Base-by-base conservation (phyloP, 23 red algal species). In the Cyanidiococcus yangmingshanensis region DNA sequence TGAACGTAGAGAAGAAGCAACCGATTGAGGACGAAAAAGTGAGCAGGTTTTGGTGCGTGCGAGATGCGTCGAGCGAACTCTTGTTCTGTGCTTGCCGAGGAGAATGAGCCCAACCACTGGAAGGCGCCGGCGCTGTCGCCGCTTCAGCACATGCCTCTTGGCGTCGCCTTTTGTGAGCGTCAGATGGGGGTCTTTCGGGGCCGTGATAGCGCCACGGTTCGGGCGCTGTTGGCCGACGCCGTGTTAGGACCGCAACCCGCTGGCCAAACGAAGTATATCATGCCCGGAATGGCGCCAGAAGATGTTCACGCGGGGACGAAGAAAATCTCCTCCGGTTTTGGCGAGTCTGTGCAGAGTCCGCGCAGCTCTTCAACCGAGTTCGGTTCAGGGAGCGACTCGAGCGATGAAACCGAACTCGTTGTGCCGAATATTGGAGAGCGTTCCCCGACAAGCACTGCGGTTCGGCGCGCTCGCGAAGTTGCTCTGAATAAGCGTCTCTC, bases 51-150 rank as follows among this genome's bases (percentile, higher is more conserved):
- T 71, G 27, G 7, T 54, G 45, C 45, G 45, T 15, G 21, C 7
- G 21, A 54, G 63, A 71, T 71, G 63, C 63, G 63, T 2, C 21
- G 32, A 29, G 32, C n/a, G n/a, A 71, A 71, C 63, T 71, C 63
- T 25, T 71, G 63, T 71, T 71, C 63, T 7, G 63, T 71, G 7
- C 63, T 71, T 12, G 32, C 63, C 7, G 63, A 32, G 63, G 27
- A 71, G 27, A 29, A 71, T 29, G 63, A 71, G 27, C 63, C 63
- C 16, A 35, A 30, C 21, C 63, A 71, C 32, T 35, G 63, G 63
- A 25, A 71, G 7, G 63, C 32, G n/a, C 63, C 63, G 63, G 21
- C 63, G 3, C n/a, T 32, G n/a, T 71, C 63, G 12, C 63, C 63
- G 63, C 63, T 71, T 25, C n/a, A 25, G 32, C 63, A 35, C 27